Base-by-base conservation (phyloP, 2,329 filamentous ascomycete species). In the Talaromyces pinophilus region DNA sequence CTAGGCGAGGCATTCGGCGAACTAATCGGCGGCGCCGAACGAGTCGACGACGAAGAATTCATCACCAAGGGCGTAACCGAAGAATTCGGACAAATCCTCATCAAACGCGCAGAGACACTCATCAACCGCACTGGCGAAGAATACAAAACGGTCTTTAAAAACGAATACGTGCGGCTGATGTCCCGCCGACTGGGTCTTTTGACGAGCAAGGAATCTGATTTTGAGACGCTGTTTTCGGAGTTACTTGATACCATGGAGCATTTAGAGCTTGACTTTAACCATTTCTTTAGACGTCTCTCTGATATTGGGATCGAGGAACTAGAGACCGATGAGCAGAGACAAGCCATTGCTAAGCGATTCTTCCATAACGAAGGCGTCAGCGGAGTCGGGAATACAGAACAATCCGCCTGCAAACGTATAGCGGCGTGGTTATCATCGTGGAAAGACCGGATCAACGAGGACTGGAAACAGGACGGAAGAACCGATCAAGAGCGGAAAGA, bases 121-220 rank as follows among this genome's bases (percentile, higher is more conserved):
- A 98, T 99, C 74, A 88, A 87, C 59, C 87, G 90, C 64, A 84
- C 87, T 0, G 92, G 92, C 40, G 91, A 96, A 64, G 95, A 98
- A 78, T 99, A 91, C 83, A 94, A 93, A 76, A 84, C 88, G 2
- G 88, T 93, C 0, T 98, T 98, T 79, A 79, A 97, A 65, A 84
- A 84, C n/a, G 93, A 97, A 78, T 99, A 98, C 81, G 93, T 92
- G 77, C 86, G 86, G 11, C 81, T 96, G 7, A 96, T 99, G 92
- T 87, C 88, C 0, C 82, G 85, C 2, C 87, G 94, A 8, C 82
- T 99, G 0, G 95, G 95, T 0, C 83, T 98, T 3, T 88, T 87
- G 72, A 85, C 82, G 0, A 84, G 86, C 71, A 88, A 89, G 69
- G 86, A 91, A 4, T 82, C 83, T 0, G 94, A 97, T 76, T 96